phyloP scores from a whole-genome alignment of 495 filamentous ascomycete genomes.

The Extremus antarcticus region DNA sequence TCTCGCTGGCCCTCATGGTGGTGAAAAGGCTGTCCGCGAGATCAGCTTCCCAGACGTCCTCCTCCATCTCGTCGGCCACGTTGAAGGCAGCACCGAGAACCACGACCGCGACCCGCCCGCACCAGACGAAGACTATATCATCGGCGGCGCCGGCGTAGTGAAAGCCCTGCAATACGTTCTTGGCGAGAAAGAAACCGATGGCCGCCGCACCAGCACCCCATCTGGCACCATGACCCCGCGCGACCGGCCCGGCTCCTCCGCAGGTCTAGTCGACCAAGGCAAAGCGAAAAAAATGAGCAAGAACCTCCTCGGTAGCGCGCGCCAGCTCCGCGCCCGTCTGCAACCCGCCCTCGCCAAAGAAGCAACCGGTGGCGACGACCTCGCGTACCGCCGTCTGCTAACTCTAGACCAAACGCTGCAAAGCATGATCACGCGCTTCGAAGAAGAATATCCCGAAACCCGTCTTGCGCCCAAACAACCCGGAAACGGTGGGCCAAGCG shows the following conservation, averaged over 20 bases:
- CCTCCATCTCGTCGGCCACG: conserved; percentile 51
- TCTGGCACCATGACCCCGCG: conserved; percentile 46
- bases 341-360: conserved; percentile 76
- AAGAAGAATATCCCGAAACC: conserved; percentile 89
- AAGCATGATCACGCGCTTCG: conserved; percentile 87
- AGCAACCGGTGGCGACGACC: conserved; percentile 51
- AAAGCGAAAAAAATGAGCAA: conserved; percentile 90
- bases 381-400: conserved; percentile 69
- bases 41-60: conserved; percentile 52
- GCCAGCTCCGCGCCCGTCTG: conserved; percentile 74
- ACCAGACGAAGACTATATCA: conserved; percentile 88
- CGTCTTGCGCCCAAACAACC: conserved; percentile 38
- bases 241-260: conserved; percentile 18
- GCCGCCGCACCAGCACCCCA: conserved; percentile 33
- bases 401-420: conserved; percentile 85
- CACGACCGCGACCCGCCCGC: conserved; percentile 60
- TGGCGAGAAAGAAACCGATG: conserved; percentile 56
- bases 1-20: conserved; percentile 31
- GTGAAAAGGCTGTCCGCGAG: conserved; percentile 39
- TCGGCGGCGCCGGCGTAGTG: conserved; percentile 89
- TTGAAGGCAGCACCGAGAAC: conserved; percentile 39
- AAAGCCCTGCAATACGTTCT: conserved; percentile 82
- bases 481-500: conserved; percentile 20
- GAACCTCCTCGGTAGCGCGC: conserved; percentile 69
- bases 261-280: conserved; percentile 34